phyloP scores from a whole-genome alignment of 176 grass and related monocot genomes.

The Ensete glaucum region DNA sequence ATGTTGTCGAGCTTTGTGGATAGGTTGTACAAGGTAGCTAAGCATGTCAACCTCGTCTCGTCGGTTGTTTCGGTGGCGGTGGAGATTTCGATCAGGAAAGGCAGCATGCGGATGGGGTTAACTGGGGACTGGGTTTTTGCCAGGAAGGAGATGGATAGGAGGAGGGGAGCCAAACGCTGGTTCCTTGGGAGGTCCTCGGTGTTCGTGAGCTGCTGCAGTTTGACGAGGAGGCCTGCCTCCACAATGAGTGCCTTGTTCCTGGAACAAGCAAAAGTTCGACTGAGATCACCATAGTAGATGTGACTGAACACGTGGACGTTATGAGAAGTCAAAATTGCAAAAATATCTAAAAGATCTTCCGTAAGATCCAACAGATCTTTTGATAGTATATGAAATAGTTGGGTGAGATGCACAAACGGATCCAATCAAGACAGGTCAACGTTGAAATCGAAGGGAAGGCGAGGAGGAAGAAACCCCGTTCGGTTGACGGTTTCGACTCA shows the following conservation, averaged over 20 bases:
- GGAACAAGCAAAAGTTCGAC: conserved; percentile 16
- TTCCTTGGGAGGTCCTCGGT: conserved; percentile 27
- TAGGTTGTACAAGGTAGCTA: conserved; percentile 58
- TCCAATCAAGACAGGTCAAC: not conserved
- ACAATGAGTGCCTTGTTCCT: conserved; percentile 83
- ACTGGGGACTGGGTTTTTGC: conserved; percentile 64
- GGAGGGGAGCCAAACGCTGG: conserved; percentile 37
- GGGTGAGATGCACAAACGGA: not conserved
- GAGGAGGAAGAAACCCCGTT: not conserved
- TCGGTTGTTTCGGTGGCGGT: conserved; percentile 14
- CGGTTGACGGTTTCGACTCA: conserved; percentile 20
- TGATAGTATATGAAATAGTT: not conserved
- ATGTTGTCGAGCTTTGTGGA: conserved; percentile 59
- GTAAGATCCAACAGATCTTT: not conserved
- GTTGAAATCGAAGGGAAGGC: not conserved
- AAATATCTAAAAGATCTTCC: too few relatives aligned
- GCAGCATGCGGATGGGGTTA: conserved; percentile 37
- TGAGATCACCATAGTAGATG: not conserved
- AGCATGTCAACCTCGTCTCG: conserved; percentile 33
- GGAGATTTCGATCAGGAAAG: conserved; percentile 39
- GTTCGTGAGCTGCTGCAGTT: conserved; percentile 32
- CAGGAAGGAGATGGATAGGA: conserved; percentile 63
- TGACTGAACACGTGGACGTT: not conserved
- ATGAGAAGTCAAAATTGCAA: too few relatives aligned
- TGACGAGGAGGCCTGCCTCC: conserved; percentile 51